Conservation (phyloP, 768 basidiomycete genomes). For the Calocera cornea region DNA sequence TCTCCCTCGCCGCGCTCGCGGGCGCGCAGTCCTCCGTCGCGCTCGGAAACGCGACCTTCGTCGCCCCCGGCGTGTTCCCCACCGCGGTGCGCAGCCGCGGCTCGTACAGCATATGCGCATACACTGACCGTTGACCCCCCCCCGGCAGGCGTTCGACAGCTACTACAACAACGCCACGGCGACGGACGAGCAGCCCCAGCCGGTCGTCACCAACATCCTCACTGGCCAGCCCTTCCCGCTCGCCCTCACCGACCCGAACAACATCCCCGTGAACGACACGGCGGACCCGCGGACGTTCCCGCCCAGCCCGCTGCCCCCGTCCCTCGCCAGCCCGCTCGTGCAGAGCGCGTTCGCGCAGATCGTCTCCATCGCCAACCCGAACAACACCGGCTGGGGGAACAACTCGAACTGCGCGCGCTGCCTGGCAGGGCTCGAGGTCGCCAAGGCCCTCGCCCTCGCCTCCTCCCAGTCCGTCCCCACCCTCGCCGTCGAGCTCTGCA, state of each 20-base stretch:
- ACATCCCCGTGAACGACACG: conserved; percentile 43
- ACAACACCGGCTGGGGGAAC: conserved; percentile 39
- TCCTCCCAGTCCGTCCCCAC: conserved; percentile 47
- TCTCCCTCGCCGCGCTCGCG: neutral
- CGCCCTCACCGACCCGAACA: conserved; percentile 47
- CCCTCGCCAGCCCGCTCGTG: conserved; percentile 35
- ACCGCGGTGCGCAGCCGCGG: neutral
- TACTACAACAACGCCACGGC: conserved; percentile 65
- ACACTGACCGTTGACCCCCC: conserved; percentile 5
- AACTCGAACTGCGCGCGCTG: conserved; percentile 44
- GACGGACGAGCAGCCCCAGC: conserved; percentile 59
- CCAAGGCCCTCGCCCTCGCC: conserved; percentile 52
- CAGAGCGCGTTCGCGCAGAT: conserved; percentile 44
- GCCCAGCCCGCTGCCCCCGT: conserved; percentile 36
- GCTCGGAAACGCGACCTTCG: conserved; percentile 6
- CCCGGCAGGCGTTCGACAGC: conserved; percentile 35
- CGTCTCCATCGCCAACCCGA: conserved; percentile 33
- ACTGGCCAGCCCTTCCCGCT: conserved; percentile 47
- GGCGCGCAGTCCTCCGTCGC: conserved; percentile 6
- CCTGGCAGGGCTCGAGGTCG: conserved; percentile 44
- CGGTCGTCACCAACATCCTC: conserved; percentile 61
- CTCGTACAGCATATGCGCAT: neutral
- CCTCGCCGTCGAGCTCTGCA: conserved; percentile 46
- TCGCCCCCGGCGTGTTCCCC: conserved; percentile 5
- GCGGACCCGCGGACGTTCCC: conserved; percentile 55